Evolutionary conservation across 2,329 filamentous ascomycete species (phyloP), one percentile per base, ranked within the genome.

Genomic region (Ascocoryne sarcoides): DNA sequence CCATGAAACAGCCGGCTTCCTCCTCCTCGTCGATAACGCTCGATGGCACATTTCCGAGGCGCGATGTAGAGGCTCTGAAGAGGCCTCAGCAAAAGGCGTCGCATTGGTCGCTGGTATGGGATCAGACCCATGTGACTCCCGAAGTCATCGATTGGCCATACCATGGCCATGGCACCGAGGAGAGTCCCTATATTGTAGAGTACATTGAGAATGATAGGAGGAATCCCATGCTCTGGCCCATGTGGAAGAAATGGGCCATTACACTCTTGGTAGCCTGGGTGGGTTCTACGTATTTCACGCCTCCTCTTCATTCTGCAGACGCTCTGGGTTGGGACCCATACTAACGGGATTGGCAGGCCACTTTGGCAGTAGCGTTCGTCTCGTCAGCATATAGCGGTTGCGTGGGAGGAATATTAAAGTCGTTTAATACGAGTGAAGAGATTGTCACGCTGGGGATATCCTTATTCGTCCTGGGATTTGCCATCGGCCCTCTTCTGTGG

Each of bases 381-480:
- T 47, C 49, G 14, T 44, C 46, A 0, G 63, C 64, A 3, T 67
- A 65, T 42, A 61, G 60, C 7, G 64, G 65, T 36, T 62, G 62
- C 34, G 51, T 64, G 4, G 21, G 48, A 2, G 47, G 64, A 34
- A 63, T 67, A 21, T 44, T 60, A 38, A 19, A 39, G 14, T 42
- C 39, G 3, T 68, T 68, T 36, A 33, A 55, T 1, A 47, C 61
- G 20, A 54, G 57, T 10, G 51, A 50, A 1, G 63, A 67, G 37
- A 75, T 81, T 44, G 60, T 58, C 4, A 65, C 60, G 0, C 54
- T 67, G 5, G 65, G 65, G 30, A 58, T 68, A 12, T 67, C 65
- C 8, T 58, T 69, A 9, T 81, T 77, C 53, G 59, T 81, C 3
- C 59, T 80, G 0, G 74, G 74, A 2, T 79, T 77, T 45, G 68